A percentile compares a stretch with the other conserved stretches of the same genome.
phyloP scores from a whole-genome alignment of 2,329 filamentous ascomycete genomes.

The Fusarium sp. region DNA sequence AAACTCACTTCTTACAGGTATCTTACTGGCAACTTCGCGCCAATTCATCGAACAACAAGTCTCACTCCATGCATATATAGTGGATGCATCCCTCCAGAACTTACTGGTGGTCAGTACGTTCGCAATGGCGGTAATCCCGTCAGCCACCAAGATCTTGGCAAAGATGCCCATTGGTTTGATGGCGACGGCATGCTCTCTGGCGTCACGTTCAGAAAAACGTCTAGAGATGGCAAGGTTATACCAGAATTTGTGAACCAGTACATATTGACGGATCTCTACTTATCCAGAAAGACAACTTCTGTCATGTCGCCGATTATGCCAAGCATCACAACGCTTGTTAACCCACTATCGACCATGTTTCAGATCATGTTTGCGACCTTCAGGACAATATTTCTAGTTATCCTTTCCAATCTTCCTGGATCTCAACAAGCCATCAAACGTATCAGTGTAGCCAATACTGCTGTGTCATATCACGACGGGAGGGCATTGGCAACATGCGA shows the following conservation, averaged over 20 bases:
- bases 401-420: slow-evolving; percentile 39
- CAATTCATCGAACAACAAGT: slow-evolving; percentile 66
- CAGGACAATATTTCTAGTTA: slow-evolving; percentile 54
- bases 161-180: slow-evolving; percentile 80
- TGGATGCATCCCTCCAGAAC: slow-evolving; percentile 71
- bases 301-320: slow-evolving; percentile 70
- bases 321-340: slow-evolving; percentile 74
- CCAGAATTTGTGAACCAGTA: slow-evolving; percentile 78
- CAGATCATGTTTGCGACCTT: slow-evolving; percentile 8
- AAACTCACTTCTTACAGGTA: slow-evolving; percentile 56
- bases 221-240: slow-evolving; percentile 53
- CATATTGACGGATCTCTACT: slow-evolving; percentile 73
- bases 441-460: slow-evolving; percentile 78
- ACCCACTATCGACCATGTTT: slow-evolving; percentile 53
- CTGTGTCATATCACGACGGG: slow-evolving; percentile 74
- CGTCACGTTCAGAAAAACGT: slow-evolving; percentile 64
- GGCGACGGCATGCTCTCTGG: slow-evolving; percentile 81
- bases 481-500: slow-evolving; percentile 77
- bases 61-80: slow-evolving; percentile 68
- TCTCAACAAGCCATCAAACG: slow-evolving; percentile 68
- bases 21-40: slow-evolving; percentile 76
- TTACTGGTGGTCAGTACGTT: slow-evolving; percentile 77
- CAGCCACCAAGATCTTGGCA: slow-evolving; percentile 67
- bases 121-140: slow-evolving; percentile 78
- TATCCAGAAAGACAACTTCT: slow-evolving; percentile 61